These are phyloP conservation scores for Zangia roseola DNA, from an alignment of 768 basidiomycete genomes.

Conservation along the genomic window DNA sequence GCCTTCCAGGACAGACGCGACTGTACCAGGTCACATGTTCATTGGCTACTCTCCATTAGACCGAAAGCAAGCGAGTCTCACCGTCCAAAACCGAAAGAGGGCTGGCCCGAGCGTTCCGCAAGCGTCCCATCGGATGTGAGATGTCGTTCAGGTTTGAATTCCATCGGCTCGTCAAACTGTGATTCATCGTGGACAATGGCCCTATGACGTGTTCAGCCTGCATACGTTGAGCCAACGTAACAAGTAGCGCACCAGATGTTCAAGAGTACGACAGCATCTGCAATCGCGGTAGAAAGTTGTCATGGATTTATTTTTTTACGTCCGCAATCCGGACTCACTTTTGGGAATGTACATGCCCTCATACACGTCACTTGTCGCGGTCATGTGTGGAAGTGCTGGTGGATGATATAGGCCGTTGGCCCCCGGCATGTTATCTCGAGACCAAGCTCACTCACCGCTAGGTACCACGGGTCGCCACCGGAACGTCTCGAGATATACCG, in stretches of 20 bases:
- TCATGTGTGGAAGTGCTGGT: conserved; percentile 25
- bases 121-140: conserved; percentile 28
- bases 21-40: conserved; percentile 2
- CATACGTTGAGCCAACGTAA: not conserved
- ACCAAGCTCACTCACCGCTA: conserved; percentile 17
- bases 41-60: not conserved
- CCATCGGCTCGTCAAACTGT: conserved; percentile 50
- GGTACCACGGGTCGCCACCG: conserved; percentile 33
- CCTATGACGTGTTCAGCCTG: conserved; percentile 26
- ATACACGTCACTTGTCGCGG: conserved; percentile 24
- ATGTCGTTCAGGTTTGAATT: conserved; percentile 58
- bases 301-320: not conserved
- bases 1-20: conserved; percentile 34
- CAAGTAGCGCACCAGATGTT: conserved; percentile 23
- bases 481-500: conserved; percentile 29
- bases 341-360: conserved; percentile 32
- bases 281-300: not conserved
- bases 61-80: conserved; percentile 2
- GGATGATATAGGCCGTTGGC: no score
- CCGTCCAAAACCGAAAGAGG: conserved; percentile 28
- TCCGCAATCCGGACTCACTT: conserved; percentile 15
- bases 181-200: conserved; percentile 49
- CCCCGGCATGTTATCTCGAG: not conserved
- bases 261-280: conserved; percentile 22
- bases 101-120: not conserved